Evolutionary conservation across 192 early-diverging fungal species (phyloP).

Genomic region (Backusella liffmaniae): DNA sequence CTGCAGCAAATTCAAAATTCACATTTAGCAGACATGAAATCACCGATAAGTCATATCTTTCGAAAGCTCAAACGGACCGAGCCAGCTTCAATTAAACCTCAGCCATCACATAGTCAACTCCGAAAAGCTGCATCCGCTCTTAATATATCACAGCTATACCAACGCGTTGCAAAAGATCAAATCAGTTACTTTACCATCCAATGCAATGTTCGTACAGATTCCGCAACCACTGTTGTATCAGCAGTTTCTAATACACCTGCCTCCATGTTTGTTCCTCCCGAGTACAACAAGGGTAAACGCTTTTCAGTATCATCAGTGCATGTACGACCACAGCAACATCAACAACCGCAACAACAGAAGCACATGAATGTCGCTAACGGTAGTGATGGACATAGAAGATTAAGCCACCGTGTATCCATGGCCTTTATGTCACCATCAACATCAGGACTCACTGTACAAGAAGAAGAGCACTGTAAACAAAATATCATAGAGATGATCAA

Average conservation of each 20-base stretch:
- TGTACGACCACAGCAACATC: not conserved
- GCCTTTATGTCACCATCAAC: not conserved
- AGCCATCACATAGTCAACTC: not conserved
- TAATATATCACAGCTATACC: conserved; percentile 23
- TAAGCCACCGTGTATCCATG: conserved; percentile 10
- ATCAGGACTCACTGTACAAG: not conserved
- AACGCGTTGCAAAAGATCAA: conserved; percentile 31
- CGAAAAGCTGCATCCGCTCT: conserved; percentile 14
- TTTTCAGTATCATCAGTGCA: not conserved
- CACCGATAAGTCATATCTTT: conserved; percentile 20
- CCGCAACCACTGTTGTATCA: conserved; percentile 4
- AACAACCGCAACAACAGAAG: not conserved
- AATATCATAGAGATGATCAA: conserved; percentile 5
- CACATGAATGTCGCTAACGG: not conserved
- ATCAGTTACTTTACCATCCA: conserved; percentile 29
- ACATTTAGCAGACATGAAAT: conserved; percentile 8
- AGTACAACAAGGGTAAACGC: not conserved
- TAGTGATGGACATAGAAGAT: not conserved
- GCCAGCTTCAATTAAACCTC: not conserved
- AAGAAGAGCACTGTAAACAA: not conserved
- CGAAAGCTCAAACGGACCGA: conserved; percentile 18
- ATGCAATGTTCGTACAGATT: not conserved
- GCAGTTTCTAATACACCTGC: not conserved
- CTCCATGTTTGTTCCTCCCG: not conserved
- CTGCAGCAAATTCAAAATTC: conserved; percentile 9